phyloP scores from a whole-genome alignment of 495 filamentous ascomycete species.

The Pseudevernia furfuracea region DNA sequence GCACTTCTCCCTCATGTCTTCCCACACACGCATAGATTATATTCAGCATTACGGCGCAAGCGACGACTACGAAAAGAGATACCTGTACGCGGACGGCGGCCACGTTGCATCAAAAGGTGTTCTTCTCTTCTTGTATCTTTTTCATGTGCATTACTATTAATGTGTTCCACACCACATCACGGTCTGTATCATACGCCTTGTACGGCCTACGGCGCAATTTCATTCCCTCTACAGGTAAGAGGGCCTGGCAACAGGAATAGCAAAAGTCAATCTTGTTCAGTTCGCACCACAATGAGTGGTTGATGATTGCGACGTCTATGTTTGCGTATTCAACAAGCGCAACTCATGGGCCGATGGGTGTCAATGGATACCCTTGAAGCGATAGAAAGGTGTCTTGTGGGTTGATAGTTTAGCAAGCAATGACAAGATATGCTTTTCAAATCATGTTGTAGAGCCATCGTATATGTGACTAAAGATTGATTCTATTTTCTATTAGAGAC shows the following conservation, averaged over 20 bases:
- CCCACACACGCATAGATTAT: neutral
- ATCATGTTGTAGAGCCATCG: neutral
- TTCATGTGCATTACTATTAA: slow-evolving; percentile 12
- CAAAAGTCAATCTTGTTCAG: neutral
- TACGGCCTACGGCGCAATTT: slow-evolving; percentile 1
- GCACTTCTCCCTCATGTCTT: slow-evolving; percentile 14
- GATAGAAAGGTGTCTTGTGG: neutral
- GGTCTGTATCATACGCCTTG: slow-evolving; percentile 8
- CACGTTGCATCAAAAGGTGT: slow-evolving; percentile 12
- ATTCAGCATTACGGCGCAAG: slow-evolving; percentile 14
- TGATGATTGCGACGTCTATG: neutral
- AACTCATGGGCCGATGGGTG: neutral
- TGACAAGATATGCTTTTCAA: neutral
- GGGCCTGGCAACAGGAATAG: slow-evolving; percentile 1
- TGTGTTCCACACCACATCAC: slow-evolving; percentile 7
- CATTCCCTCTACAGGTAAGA: slow-evolving; percentile 6
- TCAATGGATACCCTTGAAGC: slow-evolving; percentile 1
- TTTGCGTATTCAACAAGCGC: neutral
- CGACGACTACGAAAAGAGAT: slow-evolving; percentile 13
- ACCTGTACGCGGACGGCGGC: slow-evolving; percentile 7
- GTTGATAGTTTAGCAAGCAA: slow-evolving; percentile 3
- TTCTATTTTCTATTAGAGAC: neutral
- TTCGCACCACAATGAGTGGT: neutral
- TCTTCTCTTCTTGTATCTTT: slow-evolving; percentile 14
- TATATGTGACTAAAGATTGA: neutral